A percentile compares a stretch with the other conserved stretches of the same genome.
These are phyloP conservation scores for Wickerhamiella kurtzmanii DNA, from an alignment of 805 yeast genomes.

Conservation along the genomic window DNA sequence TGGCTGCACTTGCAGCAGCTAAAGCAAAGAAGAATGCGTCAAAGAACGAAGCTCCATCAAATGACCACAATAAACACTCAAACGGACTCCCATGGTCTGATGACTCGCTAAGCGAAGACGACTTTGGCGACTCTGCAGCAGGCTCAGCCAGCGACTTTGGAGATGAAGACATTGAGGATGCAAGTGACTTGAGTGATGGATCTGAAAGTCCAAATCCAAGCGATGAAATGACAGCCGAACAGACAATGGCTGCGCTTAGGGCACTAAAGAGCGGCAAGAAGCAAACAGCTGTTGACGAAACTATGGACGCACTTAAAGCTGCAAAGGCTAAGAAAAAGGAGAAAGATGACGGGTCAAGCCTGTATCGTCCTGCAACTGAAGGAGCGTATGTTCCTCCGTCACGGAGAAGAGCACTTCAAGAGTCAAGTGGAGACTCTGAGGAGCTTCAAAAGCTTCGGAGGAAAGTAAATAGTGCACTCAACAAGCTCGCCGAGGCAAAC, in stretches of 20 bases:
- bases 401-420: slow-evolving; percentile 30
- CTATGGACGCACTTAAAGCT: slow-evolving; percentile 19
- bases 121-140: slow-evolving; percentile 17
- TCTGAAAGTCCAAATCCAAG: too few relatives aligned
- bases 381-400: slow-evolving; percentile 77
- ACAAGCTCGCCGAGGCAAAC: slow-evolving; percentile 82
- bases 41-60: background rate
- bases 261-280: slow-evolving; percentile 12
- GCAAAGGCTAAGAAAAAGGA: slow-evolving; percentile 11
- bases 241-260: slow-evolving; percentile 20
- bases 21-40: slow-evolving; percentile 4
- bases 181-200: slow-evolving; percentile 6
- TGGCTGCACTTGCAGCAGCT: slow-evolving; percentile 14
- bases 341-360: slow-evolving; percentile 10
- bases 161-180: slow-evolving; percentile 12
- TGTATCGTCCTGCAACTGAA: background rate
- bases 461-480: slow-evolving; percentile 68
- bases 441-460: slow-evolving; percentile 32
- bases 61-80: slow-evolving; percentile 4
- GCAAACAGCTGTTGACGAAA: slow-evolving; percentile 10
- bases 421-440: slow-evolving; percentile 29
- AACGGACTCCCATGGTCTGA: slow-evolving; percentile 13
- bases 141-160: background rate
- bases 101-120: slow-evolving; percentile 12
- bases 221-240: slow-evolving; percentile 16